Conservation (phyloP, 179 eudicot species). For the Heliamphora pulchella region DNA sequence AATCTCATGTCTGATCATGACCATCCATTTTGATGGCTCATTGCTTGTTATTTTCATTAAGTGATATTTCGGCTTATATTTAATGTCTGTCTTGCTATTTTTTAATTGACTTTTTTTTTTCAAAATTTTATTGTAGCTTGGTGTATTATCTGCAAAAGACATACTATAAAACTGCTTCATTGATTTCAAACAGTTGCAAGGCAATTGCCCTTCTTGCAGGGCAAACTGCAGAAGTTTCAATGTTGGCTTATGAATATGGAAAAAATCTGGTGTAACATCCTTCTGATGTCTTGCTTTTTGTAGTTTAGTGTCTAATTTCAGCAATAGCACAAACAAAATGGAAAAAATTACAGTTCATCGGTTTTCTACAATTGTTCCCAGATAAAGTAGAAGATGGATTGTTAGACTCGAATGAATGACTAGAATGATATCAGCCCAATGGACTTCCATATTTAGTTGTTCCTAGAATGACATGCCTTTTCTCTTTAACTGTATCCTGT, state of each 20-base stretch:
- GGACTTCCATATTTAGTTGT: background rate
- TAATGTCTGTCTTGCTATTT: background rate
- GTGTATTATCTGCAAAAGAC: conserved; percentile 90
- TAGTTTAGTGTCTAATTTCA: no score
- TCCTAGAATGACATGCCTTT: background rate
- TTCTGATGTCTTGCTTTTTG: background rate
- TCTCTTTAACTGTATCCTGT: no score
- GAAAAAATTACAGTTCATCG: no score
- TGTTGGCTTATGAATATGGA: conserved; percentile 79
- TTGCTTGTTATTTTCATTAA: background rate
- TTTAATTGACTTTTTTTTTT: background rate
- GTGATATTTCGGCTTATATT: background rate
- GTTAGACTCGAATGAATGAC: background rate
- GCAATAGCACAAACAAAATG: no score
- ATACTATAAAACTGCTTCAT: conserved; percentile 84
- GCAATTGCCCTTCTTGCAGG: conserved; percentile 96
- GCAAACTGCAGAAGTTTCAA: conserved; percentile 79
- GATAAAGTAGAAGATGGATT: no score
- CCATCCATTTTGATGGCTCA: background rate
- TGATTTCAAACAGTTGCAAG: conserved; percentile 92
- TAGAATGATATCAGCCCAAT: background rate
- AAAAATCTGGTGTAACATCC: conserved; percentile 57
- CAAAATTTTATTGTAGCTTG: conserved; percentile 53
- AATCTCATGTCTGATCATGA: background rate
- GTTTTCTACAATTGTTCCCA: no score